Evolutionary conservation across 78 protist genomes (phyloP), one percentile per base, ranked within the genome.

Genomic region (Monosiga brevicollis): DNA sequence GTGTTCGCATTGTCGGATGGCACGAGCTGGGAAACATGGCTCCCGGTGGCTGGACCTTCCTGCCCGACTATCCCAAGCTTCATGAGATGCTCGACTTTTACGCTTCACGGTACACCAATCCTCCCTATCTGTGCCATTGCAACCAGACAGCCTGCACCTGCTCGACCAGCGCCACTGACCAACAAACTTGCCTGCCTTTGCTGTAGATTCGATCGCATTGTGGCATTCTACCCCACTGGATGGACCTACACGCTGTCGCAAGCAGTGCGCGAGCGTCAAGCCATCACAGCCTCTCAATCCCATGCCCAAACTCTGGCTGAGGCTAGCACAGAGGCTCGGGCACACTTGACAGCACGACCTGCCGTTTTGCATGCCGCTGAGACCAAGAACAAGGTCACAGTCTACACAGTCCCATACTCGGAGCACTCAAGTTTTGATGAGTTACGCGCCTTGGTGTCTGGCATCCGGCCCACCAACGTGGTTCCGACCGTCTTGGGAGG

Each of bases 371-470:
- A 77, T 62, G 1, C 25, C 62, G 10, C 11, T 29, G 38, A 40
- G 22, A 6, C 9, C 32, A 20, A 42, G 43, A 0, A 34, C 42
- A 78, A 78, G 40, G 10, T 49, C 29, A 15, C 6, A 25, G 82
- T 78, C 26, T 83, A 54, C 76, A 24, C 77, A 34, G 78, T 87
- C 11, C 81, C 90, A 2, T 87, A 87, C 77, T 42, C 78, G 32
- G 90, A 87, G 82, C 90, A 87, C 84, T 41, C 76, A 6, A 32
- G 38, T 11, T 83, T 49, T 38, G 43, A 0, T 22, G 90, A 87
- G 82, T 84, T 87, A 55, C 40, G 74, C 20, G 76, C 25, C 6
- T 87, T 84, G 32, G 87, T 83, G 34, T 42, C 32, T 29, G 24
- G 2, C n/a, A n/a, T 70, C 32, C 22, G 24, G 43, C 87, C 87